A percentile compares a stretch with the other conserved stretches of the same genome.
Conservation (phyloP, 2,329 filamentous ascomycete genomes). For the Corynespora cassiicola region DNA sequence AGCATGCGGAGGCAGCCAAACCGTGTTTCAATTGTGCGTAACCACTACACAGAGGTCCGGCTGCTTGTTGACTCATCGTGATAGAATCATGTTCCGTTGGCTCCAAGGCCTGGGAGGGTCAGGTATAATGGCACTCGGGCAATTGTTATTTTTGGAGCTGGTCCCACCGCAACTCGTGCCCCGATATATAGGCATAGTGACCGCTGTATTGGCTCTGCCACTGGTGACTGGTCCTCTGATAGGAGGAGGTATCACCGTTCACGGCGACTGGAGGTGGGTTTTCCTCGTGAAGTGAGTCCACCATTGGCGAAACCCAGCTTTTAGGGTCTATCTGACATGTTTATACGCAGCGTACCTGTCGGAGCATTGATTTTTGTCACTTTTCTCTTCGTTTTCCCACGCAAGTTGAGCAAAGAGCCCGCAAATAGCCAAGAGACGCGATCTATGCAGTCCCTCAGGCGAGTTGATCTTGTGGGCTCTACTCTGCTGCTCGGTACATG, state of each 20-base stretch:
- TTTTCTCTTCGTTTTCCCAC: constrained; percentile 8
- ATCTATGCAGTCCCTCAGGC: constrained; percentile 5
- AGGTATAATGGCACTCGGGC: constrained; percentile 37
- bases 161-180: constrained; percentile 15
- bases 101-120: constrained; percentile 42
- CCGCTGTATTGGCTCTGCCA: constrained; percentile 10
- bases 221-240: constrained; percentile 19
- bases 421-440: constrained; percentile 2
- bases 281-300: constrained; percentile 26
- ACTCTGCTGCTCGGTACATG: constrained; percentile 19
- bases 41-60: neutral
- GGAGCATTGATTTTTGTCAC: constrained; percentile 1
- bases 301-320: neutral
- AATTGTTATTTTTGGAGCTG: constrained; percentile 38
- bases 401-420: constrained; percentile 8
- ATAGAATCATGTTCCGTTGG: constrained; percentile 36
- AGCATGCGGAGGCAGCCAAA: constrained; percentile 37
- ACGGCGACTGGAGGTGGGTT: constrained; percentile 23
- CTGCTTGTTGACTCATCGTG: neutral
- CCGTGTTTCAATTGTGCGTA: constrained; percentile 33
- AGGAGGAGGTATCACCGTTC: constrained; percentile 14
- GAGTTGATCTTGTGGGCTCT: constrained; percentile 17
- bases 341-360: constrained; percentile 15
- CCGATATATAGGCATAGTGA: constrained; percentile 10
- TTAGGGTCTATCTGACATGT: constrained; percentile 4